Conservation (phyloP, 2,329 filamentous ascomycete genomes). For the Orbilia oligospora region DNA sequence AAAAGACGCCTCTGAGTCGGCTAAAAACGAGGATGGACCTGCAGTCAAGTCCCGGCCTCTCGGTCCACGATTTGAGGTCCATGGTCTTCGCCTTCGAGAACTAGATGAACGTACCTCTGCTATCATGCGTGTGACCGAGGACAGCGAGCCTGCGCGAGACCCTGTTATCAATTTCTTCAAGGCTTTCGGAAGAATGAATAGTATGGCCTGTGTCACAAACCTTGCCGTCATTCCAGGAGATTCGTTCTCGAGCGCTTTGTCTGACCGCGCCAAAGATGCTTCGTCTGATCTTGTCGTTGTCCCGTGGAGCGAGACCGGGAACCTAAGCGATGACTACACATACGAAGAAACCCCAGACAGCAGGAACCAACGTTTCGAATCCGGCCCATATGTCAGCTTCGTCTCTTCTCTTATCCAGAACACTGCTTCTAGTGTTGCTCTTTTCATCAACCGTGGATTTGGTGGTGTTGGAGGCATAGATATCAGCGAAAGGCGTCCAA, state of each 20-base stretch:
- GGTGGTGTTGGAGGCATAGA: conserved; percentile 67
- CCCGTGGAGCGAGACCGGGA: conserved; percentile 89
- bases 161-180: conserved; percentile 92
- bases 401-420: conserved; percentile 76
- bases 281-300: conserved; percentile 82
- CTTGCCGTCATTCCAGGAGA: conserved; percentile 83
- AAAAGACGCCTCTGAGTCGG: conserved; percentile 29
- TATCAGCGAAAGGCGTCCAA: conserved; percentile 62
- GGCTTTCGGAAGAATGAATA: conserved; percentile 86
- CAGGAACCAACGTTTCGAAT: conserved; percentile 72
- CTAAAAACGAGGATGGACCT: conserved; percentile 45
- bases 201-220: conserved; percentile 84
- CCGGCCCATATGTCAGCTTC: conserved; percentile 77
- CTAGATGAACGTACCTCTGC: conserved; percentile 93
- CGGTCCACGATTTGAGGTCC: conserved; percentile 74
- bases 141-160: conserved; percentile 81
- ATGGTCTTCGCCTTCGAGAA: conserved; percentile 85
- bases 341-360: conserved; percentile 70
- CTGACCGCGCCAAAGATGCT: conserved; percentile 78
- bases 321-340: conserved; percentile 74
- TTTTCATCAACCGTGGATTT: conserved; percentile 83
- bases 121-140: conserved; percentile 93
- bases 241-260: conserved; percentile 83
- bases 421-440: conserved; percentile 77
- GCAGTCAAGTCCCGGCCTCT: conserved; percentile 60